Base-by-base conservation (phyloP, 2,329 filamentous ascomycete genomes). In the Beauveria asiatica region DNA sequence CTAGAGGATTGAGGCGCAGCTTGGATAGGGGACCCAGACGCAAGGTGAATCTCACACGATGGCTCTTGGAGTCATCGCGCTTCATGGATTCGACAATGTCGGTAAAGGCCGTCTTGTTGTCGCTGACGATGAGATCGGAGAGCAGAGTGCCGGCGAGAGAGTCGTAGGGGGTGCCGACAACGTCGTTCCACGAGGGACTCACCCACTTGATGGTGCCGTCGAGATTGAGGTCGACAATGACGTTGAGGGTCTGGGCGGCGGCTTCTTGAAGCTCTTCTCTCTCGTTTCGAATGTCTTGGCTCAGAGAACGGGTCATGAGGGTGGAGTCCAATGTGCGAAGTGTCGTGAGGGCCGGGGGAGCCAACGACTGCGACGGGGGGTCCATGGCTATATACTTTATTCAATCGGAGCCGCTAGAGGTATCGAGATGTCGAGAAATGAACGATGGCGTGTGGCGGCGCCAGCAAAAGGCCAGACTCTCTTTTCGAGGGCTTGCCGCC, bases 201-300 rank as follows among this genome's bases (percentile, higher is more conserved):
- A 96, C 92, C 90, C 94, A 99, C 75, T 92, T 89, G 68, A 99
- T 88, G 63, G 85, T 88, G 65, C 91, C 91, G 70, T 97, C 89
- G 60, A 97, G 82, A 69, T 92, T 91, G 65, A 99, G 81, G 76
- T 99, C 93, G 70, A 99, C 83, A 72, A 99, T 96, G 64, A 96
- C 90, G 74, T 97, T 99, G 71, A 96, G 81, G 23, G 92, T 97
- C 77, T 97, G 91, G 75, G 97, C 93, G 55, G 93, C 94, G 45
- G 93, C 94, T 77, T 96, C 90, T 70, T 92, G 92, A 66, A 99
- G 82, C 72, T 97, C 93, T 71, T 96, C 89, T 64, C 92, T 85
- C 77, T 97, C 92, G 70, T 95, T 91, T 67, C 90, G 87, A 68
- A 97, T 97, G 72, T 96, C 87, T 74, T 92, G 86, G 75, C 89